Conservation (phyloP, 2,329 filamentous ascomycete species). For the Alternaria infectoria region DNA sequence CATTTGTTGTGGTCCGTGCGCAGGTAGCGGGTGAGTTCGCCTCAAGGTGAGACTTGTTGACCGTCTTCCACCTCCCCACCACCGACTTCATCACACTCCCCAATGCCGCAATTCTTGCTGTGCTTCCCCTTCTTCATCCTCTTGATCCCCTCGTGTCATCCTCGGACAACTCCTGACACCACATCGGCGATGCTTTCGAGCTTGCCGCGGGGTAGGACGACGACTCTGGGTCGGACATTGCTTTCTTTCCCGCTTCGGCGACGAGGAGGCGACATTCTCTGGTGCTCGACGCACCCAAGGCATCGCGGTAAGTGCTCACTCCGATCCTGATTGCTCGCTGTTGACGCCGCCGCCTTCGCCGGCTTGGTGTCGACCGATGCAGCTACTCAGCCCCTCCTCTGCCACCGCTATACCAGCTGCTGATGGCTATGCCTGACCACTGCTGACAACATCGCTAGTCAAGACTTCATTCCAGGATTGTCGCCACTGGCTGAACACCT, state of each 20-base stretch:
- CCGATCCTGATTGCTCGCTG: neutral
- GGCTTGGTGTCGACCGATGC: neutral
- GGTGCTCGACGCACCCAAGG: neutral
- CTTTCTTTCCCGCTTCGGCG: neutral
- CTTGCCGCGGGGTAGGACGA: neutral
- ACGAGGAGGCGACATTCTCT: neutral
- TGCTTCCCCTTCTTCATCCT: neutral
- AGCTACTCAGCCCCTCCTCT: neutral
- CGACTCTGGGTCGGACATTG: neutral
- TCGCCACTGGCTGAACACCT: neutral
- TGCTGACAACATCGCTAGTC: neutral
- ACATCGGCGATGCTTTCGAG: neutral
- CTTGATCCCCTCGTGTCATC: neutral
- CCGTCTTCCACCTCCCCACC: neutral
- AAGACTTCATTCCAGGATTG: neutral
- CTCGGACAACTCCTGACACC: neutral
- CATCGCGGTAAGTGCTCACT: neutral
- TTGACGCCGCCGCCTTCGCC: neutral
- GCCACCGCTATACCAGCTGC: neutral
- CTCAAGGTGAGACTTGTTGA: neutral
- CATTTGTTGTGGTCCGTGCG: conserved; percentile 6
- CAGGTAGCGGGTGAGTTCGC: neutral
- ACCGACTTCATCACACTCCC: neutral
- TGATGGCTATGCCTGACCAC: too few relatives aligned
- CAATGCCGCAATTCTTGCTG: neutral